Evolutionary conservation across 1,139 yeast species (phyloP), one percentile per base, ranked within the genome.

Genomic region (Suhomyces panamericanus): DNA sequence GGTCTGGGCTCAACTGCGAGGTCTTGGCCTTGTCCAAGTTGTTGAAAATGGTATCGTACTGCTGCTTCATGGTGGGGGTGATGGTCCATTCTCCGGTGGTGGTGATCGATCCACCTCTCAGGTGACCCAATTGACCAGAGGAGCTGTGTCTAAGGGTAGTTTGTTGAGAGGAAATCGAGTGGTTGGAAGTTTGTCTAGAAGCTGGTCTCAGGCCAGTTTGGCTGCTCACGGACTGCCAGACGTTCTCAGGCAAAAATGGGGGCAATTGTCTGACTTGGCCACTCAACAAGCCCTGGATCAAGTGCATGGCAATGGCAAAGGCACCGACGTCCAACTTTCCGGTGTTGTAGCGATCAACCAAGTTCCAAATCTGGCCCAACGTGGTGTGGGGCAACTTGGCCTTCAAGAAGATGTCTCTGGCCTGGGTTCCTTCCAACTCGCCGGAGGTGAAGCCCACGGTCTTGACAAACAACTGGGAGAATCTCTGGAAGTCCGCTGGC

Each of bases 251-350:
- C 47, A 93, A 67, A 28, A 74, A 67, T 1, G 82, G 71, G 5
- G 99, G 98, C 47, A 89, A 69, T 47, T 80, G 80, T 46, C 76
- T 77, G 53, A 87, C 69, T 6, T 80, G 58, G n/a, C 90, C 87
- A 58, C 82, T 80, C 59, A 89, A 71, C 37, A 85, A 70, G 43
- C 90, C 84, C 63, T 91, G 97, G 50, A 95, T 88, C 60, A 95
- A 75, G 66, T 88, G 96, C 99, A 95, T 93, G 8, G 99, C 98
- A 55, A 93, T 79, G 32, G 88, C 80, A 58, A 95, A 93, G 56
- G 88, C 91, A 17, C 83, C 75, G 58, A 82, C 78, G 48, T 79
- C 77, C 57, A 93, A 78, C 43, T 78, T 74, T 6, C 99, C 99
- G 3, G 78, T 65, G 54, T 83, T 83, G 46, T 80, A 78, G 48